Percentiles rank a stretch among this genome's conserved stretches.
These are phyloP conservation scores for Glonium stellatum DNA, from an alignment of 495 filamentous ascomycete genomes.

Conservation along the genomic window DNA sequence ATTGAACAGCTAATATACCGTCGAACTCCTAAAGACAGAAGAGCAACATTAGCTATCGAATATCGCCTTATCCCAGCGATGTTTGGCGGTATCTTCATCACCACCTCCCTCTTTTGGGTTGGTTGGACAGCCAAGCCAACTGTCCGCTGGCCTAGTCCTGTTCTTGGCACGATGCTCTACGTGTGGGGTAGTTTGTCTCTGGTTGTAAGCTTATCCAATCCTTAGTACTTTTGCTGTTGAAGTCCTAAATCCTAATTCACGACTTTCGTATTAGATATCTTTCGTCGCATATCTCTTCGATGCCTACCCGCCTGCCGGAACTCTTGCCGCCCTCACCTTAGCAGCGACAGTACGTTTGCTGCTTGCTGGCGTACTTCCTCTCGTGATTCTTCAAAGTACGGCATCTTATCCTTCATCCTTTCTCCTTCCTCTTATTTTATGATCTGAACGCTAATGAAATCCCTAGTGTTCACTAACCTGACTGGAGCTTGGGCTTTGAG, in stretches of 20 bases:
- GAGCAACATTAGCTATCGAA: constrained; percentile 18
- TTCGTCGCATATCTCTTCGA: constrained; percentile 41
- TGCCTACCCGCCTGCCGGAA: constrained; percentile 34
- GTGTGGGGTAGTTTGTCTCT: constrained; percentile 31
- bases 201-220: constrained; percentile 14
- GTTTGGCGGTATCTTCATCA: constrained; percentile 18
- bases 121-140: constrained; percentile 29
- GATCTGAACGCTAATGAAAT: neutral
- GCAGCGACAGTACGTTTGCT: constrained; percentile 24
- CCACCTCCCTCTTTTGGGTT: constrained; percentile 30
- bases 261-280: constrained; percentile 26
- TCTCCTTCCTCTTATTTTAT: neutral
- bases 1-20: constrained; percentile 25
- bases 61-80: constrained; percentile 30
- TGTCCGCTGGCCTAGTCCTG: constrained; percentile 24
- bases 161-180: constrained; percentile 27
- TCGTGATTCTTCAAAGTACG: constrained; percentile 23
- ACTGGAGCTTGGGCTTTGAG: constrained; percentile 26
- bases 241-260: no score
- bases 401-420: neutral
- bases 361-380: constrained; percentile 25
- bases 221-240: neutral
- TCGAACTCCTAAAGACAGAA: constrained; percentile 8
- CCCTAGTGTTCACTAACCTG: constrained; percentile 24
- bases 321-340: constrained; percentile 29